Evolutionary conservation across 2,329 filamentous ascomycete species (phyloP).

Genomic region (Talaromyces atroroseus): DNA sequence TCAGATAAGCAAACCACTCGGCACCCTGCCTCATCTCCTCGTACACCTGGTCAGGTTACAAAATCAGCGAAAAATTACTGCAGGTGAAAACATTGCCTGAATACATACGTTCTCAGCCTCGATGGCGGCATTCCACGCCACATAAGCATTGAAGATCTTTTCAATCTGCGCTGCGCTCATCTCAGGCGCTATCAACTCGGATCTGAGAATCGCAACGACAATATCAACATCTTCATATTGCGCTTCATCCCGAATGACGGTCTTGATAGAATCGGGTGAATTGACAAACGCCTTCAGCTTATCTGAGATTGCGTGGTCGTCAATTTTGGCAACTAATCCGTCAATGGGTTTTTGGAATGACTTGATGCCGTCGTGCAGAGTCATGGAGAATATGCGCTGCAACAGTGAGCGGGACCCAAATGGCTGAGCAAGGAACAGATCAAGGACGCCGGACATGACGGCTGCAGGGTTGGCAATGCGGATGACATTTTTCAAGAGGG

Average conservation of each 20-base stretch:
- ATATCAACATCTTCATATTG: slow-evolving; percentile 70
- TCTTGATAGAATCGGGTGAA: slow-evolving; percentile 68
- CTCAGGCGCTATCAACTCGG: slow-evolving; percentile 67
- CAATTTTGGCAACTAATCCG: slow-evolving; percentile 67
- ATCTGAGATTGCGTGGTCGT: slow-evolving; percentile 69
- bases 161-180: slow-evolving; percentile 71
- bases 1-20: slow-evolving; percentile 87
- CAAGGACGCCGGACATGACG: slow-evolving; percentile 92
- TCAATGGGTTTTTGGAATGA: slow-evolving; percentile 85
- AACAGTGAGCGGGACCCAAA: slow-evolving; percentile 85
- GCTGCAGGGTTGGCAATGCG: slow-evolving; percentile 92
- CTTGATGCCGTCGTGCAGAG: slow-evolving; percentile 82
- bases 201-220: slow-evolving; percentile 76
- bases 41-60: slow-evolving; percentile 52
- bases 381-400: slow-evolving; percentile 90
- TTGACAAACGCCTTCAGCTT: slow-evolving; percentile 79
- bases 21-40: slow-evolving; percentile 84
- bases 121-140: slow-evolving; percentile 91
- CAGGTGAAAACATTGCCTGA: slow-evolving; percentile 17
- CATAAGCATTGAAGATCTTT: slow-evolving; percentile 86
- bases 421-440: slow-evolving; percentile 92
- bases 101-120: slow-evolving; percentile 73
- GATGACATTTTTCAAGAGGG: slow-evolving; percentile 91
- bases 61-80: slow-evolving; percentile 1
- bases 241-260: slow-evolving; percentile 68